Base-by-base conservation (phyloP, 495 filamentous ascomycete genomes). In the Aspergillus hancockii region DNA sequence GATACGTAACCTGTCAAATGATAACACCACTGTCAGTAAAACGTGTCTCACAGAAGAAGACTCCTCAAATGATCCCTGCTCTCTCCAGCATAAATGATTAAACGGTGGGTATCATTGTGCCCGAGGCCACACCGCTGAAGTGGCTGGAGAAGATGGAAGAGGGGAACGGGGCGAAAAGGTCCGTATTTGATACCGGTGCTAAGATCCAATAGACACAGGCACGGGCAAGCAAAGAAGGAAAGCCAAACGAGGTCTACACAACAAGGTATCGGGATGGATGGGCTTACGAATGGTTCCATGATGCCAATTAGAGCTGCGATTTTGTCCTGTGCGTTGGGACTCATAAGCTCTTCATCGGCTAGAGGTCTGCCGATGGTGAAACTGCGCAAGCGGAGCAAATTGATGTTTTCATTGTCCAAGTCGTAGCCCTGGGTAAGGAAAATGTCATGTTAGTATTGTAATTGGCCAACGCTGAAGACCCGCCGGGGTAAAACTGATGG, bases 301-400 rank as follows among this genome's bases (percentile, higher is more conserved):
- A 83, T 75, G 47, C 75, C 75, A 58, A 88, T 73, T 32, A 83
- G 61, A n/a, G 74, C 65, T 53, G 73, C 76, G 40, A 90, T 79
- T 67, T 75, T 80, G 18, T 80, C 78, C 70, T 85, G 78, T 23
- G 76, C 82, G 57, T 80, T 73, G 34, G 72, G 64, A 18, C 68
- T 70, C 49, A 79, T 67, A 43, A 90, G 75, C 34, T 84, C 75
- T 28, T 70, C 65, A 56, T 93, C 89, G 14, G 75, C 55, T 43
- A 95, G 65, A 63, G 85, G 82, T 56, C 74, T 85, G 32, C 86
- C 81, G 36, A 93, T 73, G 0, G 88, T 91, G 67, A 85, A 94
- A 69, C 86, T 93, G 61, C 85, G 81, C 59, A 96, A 79, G 57
- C 90, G 86, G 51, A 95, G 76, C 55, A 95, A 79, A 43, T 85